These are phyloP conservation scores for Teratosphaeria viscida DNA, from an alignment of 2,329 filamentous ascomycete species.

Conservation along the genomic window DNA sequence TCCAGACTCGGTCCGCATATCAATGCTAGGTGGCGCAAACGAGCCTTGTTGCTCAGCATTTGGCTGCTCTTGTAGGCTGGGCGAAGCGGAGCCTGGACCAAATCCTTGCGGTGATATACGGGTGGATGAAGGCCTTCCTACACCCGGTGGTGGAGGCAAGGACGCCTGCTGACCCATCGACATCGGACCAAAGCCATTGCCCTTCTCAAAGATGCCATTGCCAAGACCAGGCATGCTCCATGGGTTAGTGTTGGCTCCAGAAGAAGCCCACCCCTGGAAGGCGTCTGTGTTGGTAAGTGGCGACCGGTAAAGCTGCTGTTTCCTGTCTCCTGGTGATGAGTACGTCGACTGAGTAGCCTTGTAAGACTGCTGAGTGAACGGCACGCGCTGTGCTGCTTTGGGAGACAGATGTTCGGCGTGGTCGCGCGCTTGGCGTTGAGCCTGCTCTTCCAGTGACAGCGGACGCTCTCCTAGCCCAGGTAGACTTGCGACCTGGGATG, in stretches of 20 bases:
- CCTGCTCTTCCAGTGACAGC: constrained; percentile 4
- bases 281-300: constrained; percentile 16
- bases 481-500: constrained; percentile 7
- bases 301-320: constrained; percentile 25
- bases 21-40: constrained; percentile 20
- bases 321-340: constrained; percentile 27
- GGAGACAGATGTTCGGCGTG: constrained; percentile 13
- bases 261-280: constrained; percentile 20
- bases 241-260: constrained; percentile 47
- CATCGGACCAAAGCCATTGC: constrained; percentile 20
- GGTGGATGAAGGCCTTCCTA: constrained; percentile 21
- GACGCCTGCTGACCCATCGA: constrained; percentile 18
- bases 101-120: constrained; percentile 23
- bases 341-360: constrained; percentile 32
- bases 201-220: constrained; percentile 60
- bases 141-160: constrained; percentile 21
- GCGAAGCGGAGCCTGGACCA: constrained; percentile 16
- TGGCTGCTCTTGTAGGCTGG: constrained; percentile 16
- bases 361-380: constrained; percentile 17
- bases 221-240: constrained; percentile 68
- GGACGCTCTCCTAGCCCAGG: constrained; percentile 8
- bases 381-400: constrained; percentile 11
- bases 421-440: constrained; percentile 7
- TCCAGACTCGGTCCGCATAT: constrained; percentile 18
- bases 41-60: constrained; percentile 17